Evolutionary conservation across 371 early-diverging fungal genomes (phyloP), one percentile per base, ranked within the genome.

Genomic region (Mortierella sp.): DNA sequence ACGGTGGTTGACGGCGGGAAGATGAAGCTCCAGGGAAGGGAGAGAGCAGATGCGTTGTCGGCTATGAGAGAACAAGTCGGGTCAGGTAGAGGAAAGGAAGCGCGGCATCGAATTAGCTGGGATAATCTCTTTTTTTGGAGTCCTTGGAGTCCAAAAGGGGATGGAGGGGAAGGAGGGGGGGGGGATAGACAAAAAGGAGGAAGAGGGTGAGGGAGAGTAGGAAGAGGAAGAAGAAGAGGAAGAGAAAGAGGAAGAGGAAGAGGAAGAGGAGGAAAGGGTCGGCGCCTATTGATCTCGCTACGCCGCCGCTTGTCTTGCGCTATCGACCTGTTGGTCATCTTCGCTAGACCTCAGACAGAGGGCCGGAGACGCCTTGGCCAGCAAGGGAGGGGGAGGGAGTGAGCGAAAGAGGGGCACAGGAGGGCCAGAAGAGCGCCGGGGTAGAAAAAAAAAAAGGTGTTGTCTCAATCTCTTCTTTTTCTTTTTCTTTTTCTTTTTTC

Each of bases 121-220:
- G 23, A 4, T n/a, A n/a, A 53, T 12, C 19, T 12, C 9, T 23
- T 19, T 53, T 23, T 19, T 23, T 12, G n/a, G n/a, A n/a, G n/a
- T 26, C 53, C 19, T n/a, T n/a, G n/a, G n/a, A n/a, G n/a, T n/a
- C n/a, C n/a, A n/a, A n/a, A n/a, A n/a, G n/a, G 21, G 51, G 51
- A 51, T 19, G 51, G 18, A 18, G 16, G 70, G 58, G 70, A 62
- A 48, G 52, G 46, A 48, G n/a, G 44, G 50, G 23, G 29, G 55
- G 37, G 23, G 21, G 11, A 57, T 21, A 48, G 61, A 45, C 47
- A 68, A 59, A 16, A 46, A 68, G 46, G 57, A 26, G 63, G 26
- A 44, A 25, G n/a, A 48, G 28, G 58, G 58, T 29, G 44, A 26
- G 9, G 51, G 26, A 30, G 44, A 26, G n/a, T 45, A 45, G 28